Percentiles rank a stretch among this genome's conserved stretches.
Conservation (phyloP, 2,329 filamentous ascomycete genomes). For the Fusarium zealandicum region DNA sequence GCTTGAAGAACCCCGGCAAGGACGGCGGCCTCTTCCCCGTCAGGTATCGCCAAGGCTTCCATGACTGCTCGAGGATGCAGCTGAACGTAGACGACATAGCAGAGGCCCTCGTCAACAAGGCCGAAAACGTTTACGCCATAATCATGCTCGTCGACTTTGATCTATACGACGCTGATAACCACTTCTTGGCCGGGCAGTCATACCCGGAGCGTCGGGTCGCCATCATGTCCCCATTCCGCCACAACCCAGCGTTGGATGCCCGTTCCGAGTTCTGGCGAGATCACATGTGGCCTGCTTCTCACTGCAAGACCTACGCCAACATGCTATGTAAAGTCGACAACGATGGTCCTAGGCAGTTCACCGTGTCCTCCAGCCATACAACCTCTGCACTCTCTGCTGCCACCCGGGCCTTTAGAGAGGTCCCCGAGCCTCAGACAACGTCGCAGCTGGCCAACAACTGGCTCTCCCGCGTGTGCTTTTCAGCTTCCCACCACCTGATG, state of each 20-base stretch:
- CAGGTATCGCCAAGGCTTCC: slow-evolving; percentile 55
- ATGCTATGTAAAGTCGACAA: slow-evolving; percentile 39
- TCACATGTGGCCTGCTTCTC: slow-evolving; percentile 71
- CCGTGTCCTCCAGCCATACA: neutral
- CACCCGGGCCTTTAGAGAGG: slow-evolving; percentile 39
- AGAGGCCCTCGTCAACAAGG: slow-evolving; percentile 63
- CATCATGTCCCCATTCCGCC: slow-evolving; percentile 68
- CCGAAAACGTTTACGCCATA: slow-evolving; percentile 64
- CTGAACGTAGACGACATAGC: slow-evolving; percentile 68
- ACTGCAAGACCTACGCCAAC: slow-evolving; percentile 62
- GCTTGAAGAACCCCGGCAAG: slow-evolving; percentile 47
- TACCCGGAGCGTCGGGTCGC: slow-evolving; percentile 70
- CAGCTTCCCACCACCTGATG: slow-evolving; percentile 69
- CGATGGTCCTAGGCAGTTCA: no score
- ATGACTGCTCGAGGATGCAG: slow-evolving; percentile 57
- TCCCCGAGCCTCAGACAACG: slow-evolving; percentile 32
- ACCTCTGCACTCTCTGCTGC: slow-evolving; percentile 46
- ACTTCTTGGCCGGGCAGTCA: slow-evolving; percentile 71
- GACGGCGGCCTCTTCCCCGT: slow-evolving; percentile 54
- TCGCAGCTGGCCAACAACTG: slow-evolving; percentile 55
- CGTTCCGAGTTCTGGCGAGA: slow-evolving; percentile 44
- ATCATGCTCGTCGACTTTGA: slow-evolving; percentile 67
- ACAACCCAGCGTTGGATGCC: slow-evolving; percentile 60
- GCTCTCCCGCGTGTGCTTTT: slow-evolving; percentile 64
- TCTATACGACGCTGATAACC: slow-evolving; percentile 69